phyloP scores from a whole-genome alignment of 1,284 basidiomycete genomes.

The Coniophora puteana region DNA sequence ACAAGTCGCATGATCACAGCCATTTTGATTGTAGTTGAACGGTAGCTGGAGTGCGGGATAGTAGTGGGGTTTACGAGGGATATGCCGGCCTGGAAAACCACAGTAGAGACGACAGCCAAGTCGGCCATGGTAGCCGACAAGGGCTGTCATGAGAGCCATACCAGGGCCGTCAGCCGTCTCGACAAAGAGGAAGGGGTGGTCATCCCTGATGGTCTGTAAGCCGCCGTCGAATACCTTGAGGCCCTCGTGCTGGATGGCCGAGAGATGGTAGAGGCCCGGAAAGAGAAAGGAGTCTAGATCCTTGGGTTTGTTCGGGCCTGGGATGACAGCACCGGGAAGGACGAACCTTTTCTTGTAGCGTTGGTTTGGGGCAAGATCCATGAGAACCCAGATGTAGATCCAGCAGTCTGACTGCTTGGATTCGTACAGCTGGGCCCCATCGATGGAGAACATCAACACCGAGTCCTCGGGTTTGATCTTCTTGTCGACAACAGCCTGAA shows the following conservation, averaged over 20 bases:
- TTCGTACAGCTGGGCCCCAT: too few species aligned
- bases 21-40: neutral
- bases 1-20: neutral
- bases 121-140: neutral
- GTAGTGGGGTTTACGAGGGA: neutral
- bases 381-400: neutral
- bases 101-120: neutral
- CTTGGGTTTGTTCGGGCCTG: slow-evolving; percentile 30
- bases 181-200: neutral
- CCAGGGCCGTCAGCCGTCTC: neutral
- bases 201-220: neutral
- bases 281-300: slow-evolving; percentile 26
- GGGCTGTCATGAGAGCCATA: neutral
- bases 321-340: slow-evolving; percentile 26
- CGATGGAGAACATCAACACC: neutral
- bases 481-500: neutral
- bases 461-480: neutral
- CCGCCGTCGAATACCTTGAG: neutral
- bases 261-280: slow-evolving; percentile 8
- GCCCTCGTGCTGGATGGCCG: neutral
- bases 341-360: neutral
- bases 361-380: neutral
- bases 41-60: neutral
- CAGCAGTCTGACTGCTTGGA: too few species aligned
- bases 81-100: neutral